Evolutionary conservation across 805 yeast genomes (phyloP), one percentile per base, ranked within the genome.

Genomic region (Candida railenensis): DNA sequence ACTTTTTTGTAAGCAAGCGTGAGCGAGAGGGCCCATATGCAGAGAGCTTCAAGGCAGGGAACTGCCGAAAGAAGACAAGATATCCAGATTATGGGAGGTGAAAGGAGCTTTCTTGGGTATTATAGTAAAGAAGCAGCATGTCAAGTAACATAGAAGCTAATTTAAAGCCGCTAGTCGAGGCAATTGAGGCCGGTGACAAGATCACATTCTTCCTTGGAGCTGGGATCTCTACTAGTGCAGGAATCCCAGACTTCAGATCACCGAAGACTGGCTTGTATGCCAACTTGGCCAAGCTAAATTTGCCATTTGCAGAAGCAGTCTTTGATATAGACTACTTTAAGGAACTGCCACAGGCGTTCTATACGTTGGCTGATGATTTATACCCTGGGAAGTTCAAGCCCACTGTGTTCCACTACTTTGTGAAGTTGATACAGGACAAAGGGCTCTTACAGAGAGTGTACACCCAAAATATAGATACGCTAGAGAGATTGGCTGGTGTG

Each of bases 281-380:
- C 52, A 92, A 92, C 61, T 70, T 92, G 43, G 74, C 85, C 18
- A 75, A 81, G 52, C 72, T 91, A 34, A 76, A 87, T 32, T 69
- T 92, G 42, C 98, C 98, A 4, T 90, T 81, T 61, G 94, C 97
- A 0, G 99, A 92, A 61, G 97, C 97, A 0, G 97, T 92, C 1
- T 92, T 92, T 62, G 97, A 91, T 59, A 84, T 92, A 37, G 91
- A 84, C 16, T 92, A 80, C 61, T 89, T 89, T 65, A 68, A 76
- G 40, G 73, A 85, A 46, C 77, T 79, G 44, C 98, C 98, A 0
- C 74, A 80, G 49, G 94, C 97, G 0, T 92, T 92, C 59, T 90
- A 87, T 58, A 80, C 87, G 0, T 71, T 92, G 44, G 95, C 96
- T 0, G 80, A 80, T 14, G 97, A 90, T 55, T 69, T 92, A 43